These are phyloP conservation scores for Yamadazyma laniorum DNA, from an alignment of 805 yeast species.

Conservation along the genomic window DNA sequence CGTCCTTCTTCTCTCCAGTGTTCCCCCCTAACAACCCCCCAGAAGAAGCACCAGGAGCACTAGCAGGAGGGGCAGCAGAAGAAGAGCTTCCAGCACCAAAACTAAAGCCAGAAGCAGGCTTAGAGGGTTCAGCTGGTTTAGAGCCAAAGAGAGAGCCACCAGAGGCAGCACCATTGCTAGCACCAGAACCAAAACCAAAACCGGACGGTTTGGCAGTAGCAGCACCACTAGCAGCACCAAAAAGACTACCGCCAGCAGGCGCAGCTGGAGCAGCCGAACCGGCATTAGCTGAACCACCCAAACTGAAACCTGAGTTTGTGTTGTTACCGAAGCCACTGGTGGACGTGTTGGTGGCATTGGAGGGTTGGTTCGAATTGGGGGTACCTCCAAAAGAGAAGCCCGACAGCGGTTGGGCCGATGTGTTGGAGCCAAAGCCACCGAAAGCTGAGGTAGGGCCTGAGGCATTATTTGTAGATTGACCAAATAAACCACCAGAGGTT, in stretches of 20 bases:
- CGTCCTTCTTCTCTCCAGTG: conserved; percentile 21
- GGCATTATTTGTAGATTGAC: conserved; percentile 6
- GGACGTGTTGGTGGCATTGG: background rate
- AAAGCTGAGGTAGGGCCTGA: conserved; percentile 12
- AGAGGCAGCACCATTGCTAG: background rate
- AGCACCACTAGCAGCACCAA: conserved; percentile 15
- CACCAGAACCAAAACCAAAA: background rate
- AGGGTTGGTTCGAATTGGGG: too few species aligned
- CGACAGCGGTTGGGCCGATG: background rate
- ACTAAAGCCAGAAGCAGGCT: conserved; percentile 13
- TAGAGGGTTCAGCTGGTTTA: background rate
- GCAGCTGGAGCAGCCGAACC: conserved; percentile 12
- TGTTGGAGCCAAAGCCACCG: background rate
- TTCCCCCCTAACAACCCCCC: conserved; percentile 8
- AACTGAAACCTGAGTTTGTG: conserved; percentile 12
- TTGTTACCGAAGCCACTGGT: background rate
- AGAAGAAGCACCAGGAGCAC: conserved; percentile 3
- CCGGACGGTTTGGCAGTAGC: conserved; percentile 9
- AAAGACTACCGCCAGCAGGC: conserved; percentile 17
- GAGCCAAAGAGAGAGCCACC: background rate
- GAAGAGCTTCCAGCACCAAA: conserved; percentile 8
- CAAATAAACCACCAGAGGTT: conserved; percentile 12
- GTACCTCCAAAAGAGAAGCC: conserved; percentile 19
- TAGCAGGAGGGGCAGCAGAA: conserved; percentile 6
- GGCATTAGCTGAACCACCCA: conserved; percentile 14